Base-by-base conservation (phyloP, 257 asterid genomes). In the Solanum chilense region DNA sequence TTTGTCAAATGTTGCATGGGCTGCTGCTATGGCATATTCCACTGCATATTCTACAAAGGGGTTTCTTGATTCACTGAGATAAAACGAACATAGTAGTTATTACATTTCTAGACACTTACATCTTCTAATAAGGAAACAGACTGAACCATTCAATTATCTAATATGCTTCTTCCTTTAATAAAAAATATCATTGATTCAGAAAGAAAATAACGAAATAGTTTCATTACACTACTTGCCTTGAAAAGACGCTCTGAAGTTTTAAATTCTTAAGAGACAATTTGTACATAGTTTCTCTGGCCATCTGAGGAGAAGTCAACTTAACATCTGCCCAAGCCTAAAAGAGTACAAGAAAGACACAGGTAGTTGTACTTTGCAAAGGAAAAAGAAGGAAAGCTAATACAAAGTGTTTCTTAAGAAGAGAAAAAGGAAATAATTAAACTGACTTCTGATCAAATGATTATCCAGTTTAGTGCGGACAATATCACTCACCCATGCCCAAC, bases 231-330 rank as follows among this genome's bases (percentile, higher is more conserved):
- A 89, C 90, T 87, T 87, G 84, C 99, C 98, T 93, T 29, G 95
- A 88, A 89, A 95, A 93, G 74, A 89, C 93, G 86, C 90, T 64
- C 85, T 94, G 95, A 88, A 95, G 93, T 87, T 89, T 89, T 52
- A 93, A 94, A 87, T 91, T 80, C 90, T 91, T 93, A 49, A 95
- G 93, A 3, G 99, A 93, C 90, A 96, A 42, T 91, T 96, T 96
- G 91, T 92, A 96, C 92, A 88, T 83, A 69, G 94, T 94, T 93
- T 94, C 99, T 92, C 98, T 95, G 78, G 89, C 93, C 99, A 96
- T 96, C 91, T 96, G 99, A 82, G 98, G 99, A 88, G 99, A 96
- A 86, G 98, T 95, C 92, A 96, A 90, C 89, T 96, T 95, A 91
- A 96, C 96, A 88, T 96, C 98, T 66, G 95, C 76, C 98, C 98